Evolutionary conservation across 192 early-diverging fungal species (phyloP).

Genomic region (Backusella morwellensis): DNA sequence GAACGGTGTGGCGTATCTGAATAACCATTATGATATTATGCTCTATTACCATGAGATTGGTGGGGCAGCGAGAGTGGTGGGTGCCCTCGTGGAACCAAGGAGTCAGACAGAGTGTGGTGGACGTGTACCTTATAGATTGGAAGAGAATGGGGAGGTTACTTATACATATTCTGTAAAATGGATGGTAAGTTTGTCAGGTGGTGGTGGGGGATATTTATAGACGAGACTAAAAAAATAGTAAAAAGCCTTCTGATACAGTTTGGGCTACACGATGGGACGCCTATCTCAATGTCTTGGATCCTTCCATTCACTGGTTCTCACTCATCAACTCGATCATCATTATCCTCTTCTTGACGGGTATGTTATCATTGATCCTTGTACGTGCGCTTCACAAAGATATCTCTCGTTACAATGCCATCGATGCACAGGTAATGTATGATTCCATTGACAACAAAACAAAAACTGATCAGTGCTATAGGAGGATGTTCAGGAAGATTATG

Average conservation of each 20-base stretch:
- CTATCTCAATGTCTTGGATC: conserved; percentile 83
- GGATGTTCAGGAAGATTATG: conserved; percentile 90
- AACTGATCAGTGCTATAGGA: conserved; percentile 27
- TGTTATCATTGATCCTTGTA: conserved; percentile 87
- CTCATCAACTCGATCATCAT: conserved; percentile 93
- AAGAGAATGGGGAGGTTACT: conserved; percentile 41
- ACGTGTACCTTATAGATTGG: conserved; percentile 38
- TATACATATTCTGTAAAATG: conserved; percentile 70
- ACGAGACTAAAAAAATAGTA: not conserved
- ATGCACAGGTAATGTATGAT: conserved; percentile 32
- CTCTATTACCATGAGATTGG: conserved; percentile 76
- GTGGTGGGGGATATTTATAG: too few species aligned
- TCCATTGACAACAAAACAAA: too few species aligned
- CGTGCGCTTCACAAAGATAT: conserved; percentile 91
- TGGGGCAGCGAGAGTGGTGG: conserved; percentile 78
- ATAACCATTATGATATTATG: conserved; percentile 91
- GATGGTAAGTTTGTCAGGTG: conserved; percentile 32
- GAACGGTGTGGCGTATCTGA: conserved; percentile 40
- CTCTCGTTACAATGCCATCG: conserved; percentile 81
- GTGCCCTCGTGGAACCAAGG: conserved; percentile 72
- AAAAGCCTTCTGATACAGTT: conserved; percentile 50
- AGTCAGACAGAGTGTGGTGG: conserved; percentile 47
- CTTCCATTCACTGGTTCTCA: conserved; percentile 94
- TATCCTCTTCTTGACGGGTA: conserved; percentile 85
- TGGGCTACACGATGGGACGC: conserved; percentile 87